These are phyloP conservation scores for Fomitopsis pinicola DNA, from an alignment of 1,284 basidiomycete species.

Conservation along the genomic window DNA sequence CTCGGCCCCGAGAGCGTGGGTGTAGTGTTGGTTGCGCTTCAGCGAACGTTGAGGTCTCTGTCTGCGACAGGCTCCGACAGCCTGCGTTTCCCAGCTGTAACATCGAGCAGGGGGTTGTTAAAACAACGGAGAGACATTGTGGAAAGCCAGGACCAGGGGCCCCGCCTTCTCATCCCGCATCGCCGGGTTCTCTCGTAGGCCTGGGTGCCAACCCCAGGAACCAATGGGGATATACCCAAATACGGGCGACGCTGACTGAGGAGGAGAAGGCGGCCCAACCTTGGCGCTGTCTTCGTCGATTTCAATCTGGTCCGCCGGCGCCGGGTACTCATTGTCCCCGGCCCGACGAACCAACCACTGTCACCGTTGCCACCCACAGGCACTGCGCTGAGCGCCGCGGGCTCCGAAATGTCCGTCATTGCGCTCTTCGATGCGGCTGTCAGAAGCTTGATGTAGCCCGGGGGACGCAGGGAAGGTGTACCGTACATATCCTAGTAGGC, in stretches of 20 bases:
- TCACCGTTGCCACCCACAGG: neutral
- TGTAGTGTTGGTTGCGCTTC: too few relatives aligned
- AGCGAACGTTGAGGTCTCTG: too few relatives aligned
- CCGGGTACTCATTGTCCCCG: neutral
- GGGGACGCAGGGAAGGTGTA: too few relatives aligned
- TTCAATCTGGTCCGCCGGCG: neutral
- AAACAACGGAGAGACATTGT: too few relatives aligned
- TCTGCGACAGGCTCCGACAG: too few relatives aligned
- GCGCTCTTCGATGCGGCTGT: neutral
- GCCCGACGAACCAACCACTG: neutral
- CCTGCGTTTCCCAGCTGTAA: too few relatives aligned
- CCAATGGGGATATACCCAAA: neutral
- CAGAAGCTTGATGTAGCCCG: neutral
- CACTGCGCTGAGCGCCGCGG: neutral
- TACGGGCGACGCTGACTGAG: neutral
- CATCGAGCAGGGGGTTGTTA: too few relatives aligned
- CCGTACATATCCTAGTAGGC: neutral
- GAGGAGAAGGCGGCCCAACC: neutral
- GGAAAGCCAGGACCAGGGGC: too few relatives aligned
- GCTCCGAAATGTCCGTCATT: neutral
- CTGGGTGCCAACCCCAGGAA: neutral
- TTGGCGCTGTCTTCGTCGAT: neutral
- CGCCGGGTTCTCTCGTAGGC: neutral
- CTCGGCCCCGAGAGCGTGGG: neutral
- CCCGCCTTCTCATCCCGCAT: too few relatives aligned